Base-by-base conservation (phyloP, 1,284 basidiomycete species). In the Cutaneotrichosporon daszewskae region DNA sequence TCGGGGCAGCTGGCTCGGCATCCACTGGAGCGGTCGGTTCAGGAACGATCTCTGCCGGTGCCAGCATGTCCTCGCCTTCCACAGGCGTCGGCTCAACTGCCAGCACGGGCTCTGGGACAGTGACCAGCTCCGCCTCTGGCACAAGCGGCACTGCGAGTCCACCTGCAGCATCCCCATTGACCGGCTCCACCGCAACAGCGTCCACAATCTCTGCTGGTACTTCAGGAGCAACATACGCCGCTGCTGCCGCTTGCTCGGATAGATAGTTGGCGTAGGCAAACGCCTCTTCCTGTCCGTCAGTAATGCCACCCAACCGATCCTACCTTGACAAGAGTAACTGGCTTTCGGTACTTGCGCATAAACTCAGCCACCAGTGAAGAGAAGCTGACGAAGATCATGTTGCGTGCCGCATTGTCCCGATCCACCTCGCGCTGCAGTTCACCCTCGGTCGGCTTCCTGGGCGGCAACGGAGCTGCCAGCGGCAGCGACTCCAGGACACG, bases 291-390 rank as follows among this genome's bases (percentile, higher is more conserved):
- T 55, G 40, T 9, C 13, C 20, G 36, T 16, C 22, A 33, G 35
- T 17, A 17, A 33, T 26, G 20, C 5, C 37, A 35, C 20, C 33
- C 25, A 26, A 39, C 34, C 81, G n/a, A n/a, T n/a, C 62, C n/a
- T 57, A 90, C 89, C 62, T 78, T 80, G 32, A 88, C 85, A 32
- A 79, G 75, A 65, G 90, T 86, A 0, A 82, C 87, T 62, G 95
- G 94, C 54, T 87, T 79, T 74, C 90, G 90, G 72, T 87, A 94
- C 72, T 94, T 92, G 64, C 89, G 81, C 73, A 89, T 89, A 55
- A 99, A 74, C 66, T 97, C 91, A 2, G 79, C 79, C 29, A 97
- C 72, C 37, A 97, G 84, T 1, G 87, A 86, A 0, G 87, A 85
- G 6, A 98, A 77, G 10, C 87, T 79, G 64, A 83, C 88, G 65